Percentiles rank a stretch among this genome's conserved stretches.
Evolutionary conservation across 495 filamentous ascomycete species (phyloP).

Genomic region (Friedmanniomyces simplex): DNA sequence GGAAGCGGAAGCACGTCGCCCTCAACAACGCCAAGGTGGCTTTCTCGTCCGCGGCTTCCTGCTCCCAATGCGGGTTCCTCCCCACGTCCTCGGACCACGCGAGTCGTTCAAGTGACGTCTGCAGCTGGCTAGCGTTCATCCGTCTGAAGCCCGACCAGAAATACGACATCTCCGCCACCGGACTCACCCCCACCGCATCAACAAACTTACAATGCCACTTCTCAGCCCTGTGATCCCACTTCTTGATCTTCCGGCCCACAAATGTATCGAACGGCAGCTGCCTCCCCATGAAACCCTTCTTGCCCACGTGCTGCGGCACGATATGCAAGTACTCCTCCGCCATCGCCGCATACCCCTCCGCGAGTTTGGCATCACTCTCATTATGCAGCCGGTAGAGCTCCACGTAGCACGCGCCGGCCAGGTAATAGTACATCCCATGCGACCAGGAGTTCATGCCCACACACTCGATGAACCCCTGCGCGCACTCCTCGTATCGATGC

Average conservation of each 20-base stretch:
- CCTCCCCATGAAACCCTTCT: slow-evolving; percentile 79
- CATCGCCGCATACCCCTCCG: slow-evolving; percentile 44
- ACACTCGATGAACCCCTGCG: slow-evolving; percentile 54
- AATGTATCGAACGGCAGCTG: slow-evolving; percentile 88
- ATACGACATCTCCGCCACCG: slow-evolving; percentile 89
- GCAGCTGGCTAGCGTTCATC: slow-evolving; percentile 56
- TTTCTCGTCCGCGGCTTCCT: slow-evolving; percentile 62
- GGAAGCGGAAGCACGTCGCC: slow-evolving; percentile 54
- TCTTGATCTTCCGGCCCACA: slow-evolving; percentile 70
- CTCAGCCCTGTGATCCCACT: slow-evolving; percentile 77
- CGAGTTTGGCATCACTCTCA: slow-evolving; percentile 41
- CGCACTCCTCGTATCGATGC: slow-evolving; percentile 60
- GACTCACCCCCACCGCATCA: slow-evolving; percentile 76
- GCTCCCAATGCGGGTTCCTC: slow-evolving; percentile 42
- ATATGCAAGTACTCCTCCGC: slow-evolving; percentile 61
- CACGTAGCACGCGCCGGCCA: slow-evolving; percentile 65
- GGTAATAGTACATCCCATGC: slow-evolving; percentile 81
- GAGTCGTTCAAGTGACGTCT: slow-evolving; percentile 52
- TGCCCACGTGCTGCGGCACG: slow-evolving; percentile 66
- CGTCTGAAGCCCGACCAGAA: slow-evolving; percentile 80
- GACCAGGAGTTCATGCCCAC: slow-evolving; percentile 85
- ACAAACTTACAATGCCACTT: slow-evolving; percentile 57
- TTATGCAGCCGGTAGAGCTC: slow-evolving; percentile 63
- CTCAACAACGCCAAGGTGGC: slow-evolving; percentile 57
- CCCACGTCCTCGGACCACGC: slow-evolving; percentile 54